These are phyloP conservation scores for Vigna radiata DNA, from an alignment of 306 rosid species.

Conservation along the genomic window DNA sequence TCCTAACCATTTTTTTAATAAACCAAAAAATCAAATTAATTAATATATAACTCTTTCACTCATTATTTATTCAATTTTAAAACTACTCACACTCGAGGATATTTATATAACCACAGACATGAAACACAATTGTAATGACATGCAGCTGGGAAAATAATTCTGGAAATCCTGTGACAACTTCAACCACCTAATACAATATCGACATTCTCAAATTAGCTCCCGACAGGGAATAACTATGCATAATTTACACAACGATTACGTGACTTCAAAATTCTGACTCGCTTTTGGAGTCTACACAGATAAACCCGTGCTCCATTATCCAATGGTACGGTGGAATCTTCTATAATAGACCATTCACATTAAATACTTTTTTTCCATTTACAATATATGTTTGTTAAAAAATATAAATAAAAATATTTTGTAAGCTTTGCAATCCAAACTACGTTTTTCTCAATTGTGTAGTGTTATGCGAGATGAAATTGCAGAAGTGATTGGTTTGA, in stretches of 20 bases:
- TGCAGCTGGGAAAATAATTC: background rate
- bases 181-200: background rate
- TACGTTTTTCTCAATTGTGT: background rate
- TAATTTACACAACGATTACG: too few species aligned
- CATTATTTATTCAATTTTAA: too few species aligned
- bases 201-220: too few species aligned
- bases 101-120: background rate
- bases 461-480: background rate
- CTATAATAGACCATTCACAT: background rate
- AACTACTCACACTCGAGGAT: too few species aligned
- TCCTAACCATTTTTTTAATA: too few species aligned
- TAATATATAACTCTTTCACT: too few species aligned
- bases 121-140: background rate
- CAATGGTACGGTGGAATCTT: background rate
- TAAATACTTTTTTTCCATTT: background rate
- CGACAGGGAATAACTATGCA: too few species aligned
- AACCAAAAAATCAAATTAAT: too few species aligned
- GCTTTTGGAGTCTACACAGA: too few species aligned
- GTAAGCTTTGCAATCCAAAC: too few species aligned
- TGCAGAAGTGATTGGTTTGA: background rate
- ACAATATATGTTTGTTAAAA: background rate
- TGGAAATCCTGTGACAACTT: too few species aligned
- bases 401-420: background rate
- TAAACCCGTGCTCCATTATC: background rate
- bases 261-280: too few species aligned